phyloP scores from a whole-genome alignment of 2,329 filamentous ascomycete species.

The Ophiocordyceps sinensis region DNA sequence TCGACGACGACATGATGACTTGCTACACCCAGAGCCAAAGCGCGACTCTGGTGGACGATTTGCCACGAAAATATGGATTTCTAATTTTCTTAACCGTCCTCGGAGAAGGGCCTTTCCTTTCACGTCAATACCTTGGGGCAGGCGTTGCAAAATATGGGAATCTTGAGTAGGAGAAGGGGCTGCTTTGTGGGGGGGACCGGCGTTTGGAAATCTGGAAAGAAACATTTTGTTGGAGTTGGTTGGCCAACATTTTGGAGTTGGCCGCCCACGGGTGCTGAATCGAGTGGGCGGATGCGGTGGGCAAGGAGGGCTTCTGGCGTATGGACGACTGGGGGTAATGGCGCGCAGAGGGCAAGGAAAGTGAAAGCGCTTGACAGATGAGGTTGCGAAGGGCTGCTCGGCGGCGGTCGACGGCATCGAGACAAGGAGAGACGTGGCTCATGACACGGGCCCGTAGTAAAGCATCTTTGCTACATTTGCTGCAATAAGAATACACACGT shows the following conservation, averaged over 20 bases:
- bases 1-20: conserved; percentile 4
- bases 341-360: too few relatives aligned
- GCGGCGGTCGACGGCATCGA: too few relatives aligned
- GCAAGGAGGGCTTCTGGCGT: too few relatives aligned
- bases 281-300: neutral
- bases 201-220: conserved; percentile 1
- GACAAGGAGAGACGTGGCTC: too few relatives aligned
- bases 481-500: too few relatives aligned
- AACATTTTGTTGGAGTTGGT: too few relatives aligned
- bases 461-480: too few relatives aligned
- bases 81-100: neutral
- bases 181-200: neutral
- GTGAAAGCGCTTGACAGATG: too few relatives aligned
- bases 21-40: conserved; percentile 3
- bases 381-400: too few relatives aligned
- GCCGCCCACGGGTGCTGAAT: neutral
- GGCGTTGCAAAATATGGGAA: conserved; percentile 1
- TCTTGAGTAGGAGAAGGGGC: neutral
- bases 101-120: neutral
- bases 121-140: neutral
- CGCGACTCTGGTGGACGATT: neutral
- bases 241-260: too few relatives aligned
- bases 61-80: conserved; percentile 1
- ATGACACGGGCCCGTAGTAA: too few relatives aligned
- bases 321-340: too few relatives aligned